Conservation (phyloP, 2,329 filamentous ascomycete species). For the Fusarium sororula region DNA sequence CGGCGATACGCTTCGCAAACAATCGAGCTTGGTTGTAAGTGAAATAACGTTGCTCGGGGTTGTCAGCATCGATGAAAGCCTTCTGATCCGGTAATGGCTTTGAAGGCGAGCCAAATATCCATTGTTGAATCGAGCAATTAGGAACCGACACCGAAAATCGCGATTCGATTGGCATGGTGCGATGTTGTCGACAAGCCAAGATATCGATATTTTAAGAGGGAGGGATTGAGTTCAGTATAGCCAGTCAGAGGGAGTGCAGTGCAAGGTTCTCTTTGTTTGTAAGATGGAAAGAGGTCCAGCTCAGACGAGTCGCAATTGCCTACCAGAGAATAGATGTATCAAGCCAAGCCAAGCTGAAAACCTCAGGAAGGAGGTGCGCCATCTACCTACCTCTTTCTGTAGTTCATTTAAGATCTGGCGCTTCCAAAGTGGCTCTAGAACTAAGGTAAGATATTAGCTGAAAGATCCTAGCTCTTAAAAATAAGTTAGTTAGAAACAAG, state of each 20-base stretch:
- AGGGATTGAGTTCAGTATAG: neutral
- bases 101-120: conserved; percentile 62
- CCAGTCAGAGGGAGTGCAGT: neutral
- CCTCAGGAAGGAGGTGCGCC: conserved; percentile 13
- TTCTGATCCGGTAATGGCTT: conserved; percentile 54
- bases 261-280: neutral
- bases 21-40: conserved; percentile 72
- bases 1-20: conserved; percentile 76
- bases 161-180: conserved; percentile 57
- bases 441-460: conserved; percentile 8
- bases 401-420: conserved; percentile 27
- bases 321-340: neutral
- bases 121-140: conserved; percentile 62
- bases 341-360: conserved; percentile 21
- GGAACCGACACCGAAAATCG: conserved; percentile 57
- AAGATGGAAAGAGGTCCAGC: neutral
- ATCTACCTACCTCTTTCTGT: conserved; percentile 13
- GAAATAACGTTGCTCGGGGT: conserved; percentile 73
- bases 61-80: conserved; percentile 70
- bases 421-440: neutral
- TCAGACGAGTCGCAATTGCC: conserved; percentile 4
- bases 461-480: neutral
- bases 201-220: neutral
- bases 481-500: neutral
- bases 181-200: neutral